Base-by-base conservation (phyloP, 805 yeast genomes). In the Cyberlindnera galapagoensis region DNA sequence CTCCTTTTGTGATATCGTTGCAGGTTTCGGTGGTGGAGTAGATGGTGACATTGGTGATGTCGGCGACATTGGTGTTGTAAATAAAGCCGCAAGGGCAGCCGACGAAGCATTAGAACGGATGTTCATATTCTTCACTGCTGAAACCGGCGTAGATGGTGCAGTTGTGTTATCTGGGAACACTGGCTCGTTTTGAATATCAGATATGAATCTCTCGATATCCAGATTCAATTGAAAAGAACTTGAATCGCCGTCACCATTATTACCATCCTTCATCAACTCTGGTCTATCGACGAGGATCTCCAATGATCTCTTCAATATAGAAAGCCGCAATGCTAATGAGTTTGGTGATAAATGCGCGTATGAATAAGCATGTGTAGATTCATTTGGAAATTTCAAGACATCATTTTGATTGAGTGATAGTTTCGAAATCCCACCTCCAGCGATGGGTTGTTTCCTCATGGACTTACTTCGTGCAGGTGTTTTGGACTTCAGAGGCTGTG, bases 301-400 rank as follows among this genome's bases (percentile, higher is more conserved):
- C 33, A 85, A 57, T 6, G 94, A 80, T 43, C 92, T 60, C 49
- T 78, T 82, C 45, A 85, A 61, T 11, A 83, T 87, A 34, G 77
- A 77, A 39, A 85, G 57, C 35, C 95, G 63, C 29, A 83, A 70
- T 0, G 92, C 84, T 35, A 85, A 56, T 1, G 94, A 80, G 51
- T 82, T 81, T 8, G 88, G 92, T 1, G 90, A 78, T 35, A 84
- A 59, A 33, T 81, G 83, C 3, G 92, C 85, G 52, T 85, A 85
- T 0, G 94, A 83, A 51, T 81, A 85, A 2, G 94, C 81, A 52
- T 82, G 88, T 1, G 92, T 74, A 9, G 92, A 81, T 44, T 81
- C 87, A 17, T 76, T 74, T 5, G 90, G 86, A 49, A 84, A 80
- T 40, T 66, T 69, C 24, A 77, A 51, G 13, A 81, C 63, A 34